phyloP scores from a whole-genome alignment of 2,329 filamentous ascomycete genomes.

The Fusarium sp. region DNA sequence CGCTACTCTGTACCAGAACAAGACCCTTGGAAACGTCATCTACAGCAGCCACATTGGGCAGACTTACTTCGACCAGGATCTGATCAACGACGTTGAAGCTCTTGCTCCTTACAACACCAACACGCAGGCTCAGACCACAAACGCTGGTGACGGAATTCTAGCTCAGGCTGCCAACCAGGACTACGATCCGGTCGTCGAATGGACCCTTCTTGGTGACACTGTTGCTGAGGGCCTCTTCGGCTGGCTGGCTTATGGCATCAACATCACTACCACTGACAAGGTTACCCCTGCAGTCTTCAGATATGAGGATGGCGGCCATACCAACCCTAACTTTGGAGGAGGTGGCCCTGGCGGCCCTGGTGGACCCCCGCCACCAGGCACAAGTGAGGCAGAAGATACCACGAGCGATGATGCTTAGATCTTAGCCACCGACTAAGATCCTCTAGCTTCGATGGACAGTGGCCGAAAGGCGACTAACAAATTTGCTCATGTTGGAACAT shows the following conservation, averaged over 20 bases:
- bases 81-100: conserved; percentile 61
- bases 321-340: conserved; percentile 3
- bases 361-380: not conserved
- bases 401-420: not conserved
- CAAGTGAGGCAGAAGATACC: not conserved
- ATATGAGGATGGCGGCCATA: conserved; percentile 5
- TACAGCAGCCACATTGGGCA: conserved; percentile 69
- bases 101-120: conserved; percentile 59
- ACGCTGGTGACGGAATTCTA: not conserved
- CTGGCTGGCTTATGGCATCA: conserved; percentile 64
- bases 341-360: not conserved
- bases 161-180: conserved; percentile 58
- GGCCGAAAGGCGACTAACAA: accelerated
- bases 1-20: conserved; percentile 46
- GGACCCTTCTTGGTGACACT: conserved; percentile 64
- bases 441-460: accelerated
- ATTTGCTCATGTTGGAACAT: not conserved
- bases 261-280: conserved; percentile 34
- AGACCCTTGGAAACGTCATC: conserved; percentile 47
- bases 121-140: conserved; percentile 47
- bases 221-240: conserved; percentile 62
- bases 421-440: accelerated
- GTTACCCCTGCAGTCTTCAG: not conserved
- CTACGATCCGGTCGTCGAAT: conserved; percentile 69
- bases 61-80: conserved; percentile 69